Evolutionary conservation across 106 monocot species (phyloP), one percentile per base, ranked within the genome.

Genomic region (Platanthera guangdongensis): DNA sequence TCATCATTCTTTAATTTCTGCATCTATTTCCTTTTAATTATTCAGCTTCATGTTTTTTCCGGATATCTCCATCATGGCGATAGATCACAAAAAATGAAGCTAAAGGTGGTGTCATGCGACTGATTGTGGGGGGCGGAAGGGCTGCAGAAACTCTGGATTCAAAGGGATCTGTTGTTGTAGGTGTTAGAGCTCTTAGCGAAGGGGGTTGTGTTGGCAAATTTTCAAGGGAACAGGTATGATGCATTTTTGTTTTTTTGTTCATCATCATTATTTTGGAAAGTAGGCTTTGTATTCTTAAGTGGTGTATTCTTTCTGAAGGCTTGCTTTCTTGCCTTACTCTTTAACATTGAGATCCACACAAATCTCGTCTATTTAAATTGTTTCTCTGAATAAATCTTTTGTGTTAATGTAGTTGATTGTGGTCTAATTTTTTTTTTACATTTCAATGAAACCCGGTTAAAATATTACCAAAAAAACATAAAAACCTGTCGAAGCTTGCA

Each of bases 201-300:
- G 97, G 97, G 77, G 94, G 97, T 47, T 83, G 94, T 85, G 97
- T 99, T 77, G 97, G 97, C 49, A 90, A 85, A 6, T 99, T 94
- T 83, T 90, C 94, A 4, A 91, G 97, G 83, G 97, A 99, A 82
- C 95, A 96, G 90, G 95, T 91, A 80, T 22, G 47, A 30, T 50
- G 72, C 22, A 70, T 47, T 70, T 39, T 16, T 12, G 3, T 68
- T 45, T 30, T 39, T 68, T 32, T 68, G 0, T 25, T 63, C 21
- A 22, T 32, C 64, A 9, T 65, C 16, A 32, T 65, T 32, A 30
- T 59, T 59, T 15, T 65, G 1, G 9, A 32, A 65, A 30, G 25
- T 65, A 32, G 8, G 52, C 9, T 30, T 65, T 19, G 5, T 32
- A 32, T 25, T 30, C 9, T 65, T 32, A 65, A 11, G 2, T 32